phyloP scores from a whole-genome alignment of 805 yeast genomes.

The Candida hungchunana region DNA sequence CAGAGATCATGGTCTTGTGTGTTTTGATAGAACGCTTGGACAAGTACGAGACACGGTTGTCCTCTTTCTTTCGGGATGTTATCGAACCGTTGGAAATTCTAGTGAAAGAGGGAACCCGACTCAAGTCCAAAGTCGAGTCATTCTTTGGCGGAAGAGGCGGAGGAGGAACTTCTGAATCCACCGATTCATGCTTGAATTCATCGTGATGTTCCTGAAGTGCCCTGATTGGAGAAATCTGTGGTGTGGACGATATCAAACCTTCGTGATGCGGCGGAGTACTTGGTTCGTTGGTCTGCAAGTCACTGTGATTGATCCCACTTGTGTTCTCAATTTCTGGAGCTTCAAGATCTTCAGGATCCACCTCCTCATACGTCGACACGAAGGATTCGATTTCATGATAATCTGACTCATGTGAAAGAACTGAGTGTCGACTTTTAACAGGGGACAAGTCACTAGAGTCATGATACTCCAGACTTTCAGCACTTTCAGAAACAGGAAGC shows the following conservation, averaged over 20 bases:
- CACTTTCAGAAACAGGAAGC: not conserved
- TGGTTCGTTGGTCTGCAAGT: constrained; percentile 18
- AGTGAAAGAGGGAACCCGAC: constrained; percentile 21
- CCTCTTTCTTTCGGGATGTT: constrained; percentile 1
- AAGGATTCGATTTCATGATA: constrained; percentile 27
- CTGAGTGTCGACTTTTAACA: no score
- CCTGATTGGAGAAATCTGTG: constrained; percentile 26
- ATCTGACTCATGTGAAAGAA: no score
- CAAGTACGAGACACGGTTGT: constrained; percentile 20
- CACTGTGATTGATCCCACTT: constrained; percentile 11
- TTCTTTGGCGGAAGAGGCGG: constrained; percentile 1
- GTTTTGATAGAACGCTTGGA: constrained; percentile 21
- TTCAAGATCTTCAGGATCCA: constrained; percentile 9
- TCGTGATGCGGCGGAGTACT: constrained; percentile 24
- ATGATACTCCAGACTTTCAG: constrained; percentile 4
- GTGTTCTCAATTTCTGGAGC: constrained; percentile 8
- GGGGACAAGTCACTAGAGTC: constrained; percentile 4
- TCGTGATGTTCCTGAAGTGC: constrained; percentile 16
- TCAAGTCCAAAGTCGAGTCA: constrained; percentile 14
- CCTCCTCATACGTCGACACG: constrained; percentile 25
- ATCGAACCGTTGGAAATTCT: constrained; percentile 21
- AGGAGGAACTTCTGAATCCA: not conserved
- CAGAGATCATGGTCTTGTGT: constrained; percentile 15
- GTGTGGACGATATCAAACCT: constrained; percentile 25
- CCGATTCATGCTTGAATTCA: constrained; percentile 1